Percentiles rank a stretch among this genome's conserved stretches.
These are phyloP conservation scores for Globisporangium heterothallicum DNA, from an alignment of 352 stramenopile species.

Conservation along the genomic window DNA sequence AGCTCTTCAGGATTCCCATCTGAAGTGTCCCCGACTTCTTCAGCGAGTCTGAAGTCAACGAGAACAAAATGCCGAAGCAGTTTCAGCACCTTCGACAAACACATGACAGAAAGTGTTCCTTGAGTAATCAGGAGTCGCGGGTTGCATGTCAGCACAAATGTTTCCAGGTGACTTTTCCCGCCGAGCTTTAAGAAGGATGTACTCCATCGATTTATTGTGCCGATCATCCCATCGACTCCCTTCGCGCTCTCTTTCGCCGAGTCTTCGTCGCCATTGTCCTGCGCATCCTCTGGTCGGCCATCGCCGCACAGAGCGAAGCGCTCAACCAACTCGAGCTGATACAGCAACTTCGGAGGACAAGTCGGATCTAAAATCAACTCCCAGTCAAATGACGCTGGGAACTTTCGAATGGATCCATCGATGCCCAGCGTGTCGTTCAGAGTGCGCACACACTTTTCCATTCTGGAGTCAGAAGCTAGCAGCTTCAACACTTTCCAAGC, in stretches of 20 bases:
- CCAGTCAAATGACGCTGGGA: constrained; percentile 46
- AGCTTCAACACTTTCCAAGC: constrained; percentile 75
- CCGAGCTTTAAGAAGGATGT: constrained; percentile 65
- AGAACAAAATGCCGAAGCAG: constrained; percentile 66
- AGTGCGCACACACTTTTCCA: constrained; percentile 70
- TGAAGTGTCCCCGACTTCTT: constrained; percentile 21
- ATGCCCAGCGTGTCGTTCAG: constrained; percentile 61
- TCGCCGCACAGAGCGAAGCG: constrained; percentile 47
- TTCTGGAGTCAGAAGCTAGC: constrained; percentile 46
- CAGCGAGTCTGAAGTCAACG: constrained; percentile 31
- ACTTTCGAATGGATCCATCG: constrained; percentile 56
- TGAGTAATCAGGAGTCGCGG: constrained; percentile 28
- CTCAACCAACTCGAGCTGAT: constrained; percentile 63
- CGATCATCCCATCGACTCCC: constrained; percentile 26
- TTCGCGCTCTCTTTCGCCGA: background rate
- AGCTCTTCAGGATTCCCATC: constrained; percentile 24
- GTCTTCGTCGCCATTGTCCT: constrained; percentile 16
- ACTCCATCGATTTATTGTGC: constrained; percentile 45
- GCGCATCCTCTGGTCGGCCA: constrained; percentile 6
- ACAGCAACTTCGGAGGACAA: constrained; percentile 57
- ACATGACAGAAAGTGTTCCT: constrained; percentile 54
- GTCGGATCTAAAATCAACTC: constrained; percentile 44
- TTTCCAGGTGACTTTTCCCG: constrained; percentile 43
- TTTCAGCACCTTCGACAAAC: constrained; percentile 63
- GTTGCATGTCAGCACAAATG: constrained; percentile 42